Evolutionary conservation across 805 yeast species (phyloP).

Genomic region (Starmera quercuum): DNA sequence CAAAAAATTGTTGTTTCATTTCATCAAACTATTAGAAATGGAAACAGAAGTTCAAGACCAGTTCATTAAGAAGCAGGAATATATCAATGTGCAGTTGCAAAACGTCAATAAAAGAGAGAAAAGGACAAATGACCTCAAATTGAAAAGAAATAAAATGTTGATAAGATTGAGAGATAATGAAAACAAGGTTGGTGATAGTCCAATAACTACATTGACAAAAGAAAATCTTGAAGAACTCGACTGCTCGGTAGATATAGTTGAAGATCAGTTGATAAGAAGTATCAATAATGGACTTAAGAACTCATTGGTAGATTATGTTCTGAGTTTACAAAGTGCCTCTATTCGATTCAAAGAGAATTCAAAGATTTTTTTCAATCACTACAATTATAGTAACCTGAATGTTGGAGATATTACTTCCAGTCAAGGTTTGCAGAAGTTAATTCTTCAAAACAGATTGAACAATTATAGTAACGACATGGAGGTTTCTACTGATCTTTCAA

Average conservation of each 20-base stretch:
- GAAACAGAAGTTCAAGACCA: conserved; percentile 30
- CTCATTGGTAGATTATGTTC: conserved; percentile 36
- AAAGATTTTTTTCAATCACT: conserved; percentile 14
- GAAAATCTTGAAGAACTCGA: conserved; percentile 47
- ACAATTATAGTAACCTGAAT: background rate
- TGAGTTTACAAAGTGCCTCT: conserved; percentile 12
- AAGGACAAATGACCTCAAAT: conserved; percentile 33
- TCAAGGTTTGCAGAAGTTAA: conserved; percentile 17
- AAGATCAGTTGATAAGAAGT: conserved; percentile 41
- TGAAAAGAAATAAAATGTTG: conserved; percentile 29
- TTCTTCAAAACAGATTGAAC: conserved; percentile 15
- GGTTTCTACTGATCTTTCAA: background rate
- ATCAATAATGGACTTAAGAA: conserved; percentile 37
- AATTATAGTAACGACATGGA: background rate
- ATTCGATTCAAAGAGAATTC: conserved; percentile 11
- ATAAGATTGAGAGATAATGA: conserved; percentile 34
- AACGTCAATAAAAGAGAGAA: conserved; percentile 44
- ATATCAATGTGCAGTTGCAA: conserved; percentile 32
- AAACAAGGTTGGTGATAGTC: conserved; percentile 38
- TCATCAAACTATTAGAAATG: conserved; percentile 27
- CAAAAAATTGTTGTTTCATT: conserved; percentile 31
- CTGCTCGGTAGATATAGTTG: conserved; percentile 43
- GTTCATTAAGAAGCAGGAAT: conserved; percentile 35
- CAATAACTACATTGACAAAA: conserved; percentile 32
- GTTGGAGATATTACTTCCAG: conserved; percentile 3